A percentile compares a stretch with the other conserved stretches of the same genome.
phyloP scores from a whole-genome alignment of 2,329 filamentous ascomycete species.

The Fusarium sororula region DNA sequence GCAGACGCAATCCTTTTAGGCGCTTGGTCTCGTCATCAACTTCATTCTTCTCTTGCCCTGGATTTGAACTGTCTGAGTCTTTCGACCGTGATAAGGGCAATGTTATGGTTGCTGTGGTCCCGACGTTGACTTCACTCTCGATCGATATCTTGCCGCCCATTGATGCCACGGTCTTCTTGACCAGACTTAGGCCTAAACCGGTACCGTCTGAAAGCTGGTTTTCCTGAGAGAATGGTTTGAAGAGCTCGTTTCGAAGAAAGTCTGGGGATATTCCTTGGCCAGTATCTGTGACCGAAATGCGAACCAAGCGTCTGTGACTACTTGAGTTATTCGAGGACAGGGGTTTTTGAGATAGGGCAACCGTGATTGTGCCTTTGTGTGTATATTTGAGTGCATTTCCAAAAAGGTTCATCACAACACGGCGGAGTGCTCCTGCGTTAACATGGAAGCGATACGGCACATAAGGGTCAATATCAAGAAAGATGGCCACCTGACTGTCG shows the following conservation, averaged over 20 bases:
- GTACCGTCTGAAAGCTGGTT: constrained; percentile 67
- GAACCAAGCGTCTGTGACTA: constrained; percentile 24
- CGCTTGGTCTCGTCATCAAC: constrained; percentile 43
- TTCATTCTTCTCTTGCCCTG: constrained; percentile 32
- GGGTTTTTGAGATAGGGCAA: constrained; percentile 40
- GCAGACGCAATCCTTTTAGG: constrained; percentile 44
- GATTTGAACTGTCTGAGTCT: background rate
- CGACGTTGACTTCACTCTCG: constrained; percentile 52
- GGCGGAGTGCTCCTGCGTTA: constrained; percentile 60
- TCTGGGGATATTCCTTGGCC: constrained; percentile 72
- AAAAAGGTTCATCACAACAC: constrained; percentile 70
- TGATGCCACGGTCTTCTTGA: constrained; percentile 67
- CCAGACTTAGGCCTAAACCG: constrained; percentile 72
- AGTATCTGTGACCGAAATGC: constrained; percentile 66
- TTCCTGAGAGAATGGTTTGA: constrained; percentile 72
- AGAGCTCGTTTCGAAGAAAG: constrained; percentile 70
- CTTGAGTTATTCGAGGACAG: background rate
- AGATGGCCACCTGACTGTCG: constrained; percentile 37
- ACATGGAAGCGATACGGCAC: constrained; percentile 62
- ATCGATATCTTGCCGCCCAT: constrained; percentile 69
- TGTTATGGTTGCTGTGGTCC: constrained; percentile 49
- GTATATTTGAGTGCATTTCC: constrained; percentile 73
- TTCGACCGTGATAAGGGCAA: constrained; percentile 40
- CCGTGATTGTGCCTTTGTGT: constrained; percentile 43
- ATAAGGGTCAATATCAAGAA: constrained; percentile 52